phyloP scores from a whole-genome alignment of 2,329 filamentous ascomycete genomes.

The Thielaviopsis punctulata region DNA sequence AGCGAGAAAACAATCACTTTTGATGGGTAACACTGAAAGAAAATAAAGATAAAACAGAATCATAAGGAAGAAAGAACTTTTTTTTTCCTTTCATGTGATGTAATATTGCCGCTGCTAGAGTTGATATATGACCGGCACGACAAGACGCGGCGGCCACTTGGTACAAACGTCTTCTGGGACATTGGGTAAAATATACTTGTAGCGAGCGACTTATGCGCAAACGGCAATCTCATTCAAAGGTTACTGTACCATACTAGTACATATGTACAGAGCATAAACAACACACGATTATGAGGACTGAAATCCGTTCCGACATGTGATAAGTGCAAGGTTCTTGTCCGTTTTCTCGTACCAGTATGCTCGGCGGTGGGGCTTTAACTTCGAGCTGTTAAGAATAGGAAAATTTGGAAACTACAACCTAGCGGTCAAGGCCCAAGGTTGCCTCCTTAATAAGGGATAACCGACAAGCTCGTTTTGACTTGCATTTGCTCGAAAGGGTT shows the following conservation, averaged over 20 bases:
- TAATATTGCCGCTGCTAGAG: neutral
- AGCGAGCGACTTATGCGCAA: neutral
- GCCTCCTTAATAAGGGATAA: neutral
- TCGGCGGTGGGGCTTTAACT: neutral
- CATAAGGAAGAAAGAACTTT: neutral
- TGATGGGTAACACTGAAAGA: neutral
- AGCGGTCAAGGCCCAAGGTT: neutral
- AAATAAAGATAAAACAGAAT: neutral
- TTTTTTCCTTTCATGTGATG: neutral
- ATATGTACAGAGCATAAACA: too few species aligned
- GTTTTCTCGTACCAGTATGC: neutral
- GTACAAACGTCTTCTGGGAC: neutral
- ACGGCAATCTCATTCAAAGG: neutral
- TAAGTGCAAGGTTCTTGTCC: constrained; percentile 3
- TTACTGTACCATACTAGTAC: too few species aligned
- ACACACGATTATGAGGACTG: neutral
- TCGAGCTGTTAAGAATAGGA: neutral
- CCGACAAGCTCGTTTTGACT: too few species aligned
- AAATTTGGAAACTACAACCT: neutral
- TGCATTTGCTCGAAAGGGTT: neutral
- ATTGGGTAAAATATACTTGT: neutral
- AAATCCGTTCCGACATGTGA: constrained; percentile 3
- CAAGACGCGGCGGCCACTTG: neutral
- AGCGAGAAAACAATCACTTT: too few species aligned
- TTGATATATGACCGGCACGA: neutral